Evolutionary conservation across 2,329 filamentous ascomycete species (phyloP).

Genomic region (Calcarisporium arbuscula): DNA sequence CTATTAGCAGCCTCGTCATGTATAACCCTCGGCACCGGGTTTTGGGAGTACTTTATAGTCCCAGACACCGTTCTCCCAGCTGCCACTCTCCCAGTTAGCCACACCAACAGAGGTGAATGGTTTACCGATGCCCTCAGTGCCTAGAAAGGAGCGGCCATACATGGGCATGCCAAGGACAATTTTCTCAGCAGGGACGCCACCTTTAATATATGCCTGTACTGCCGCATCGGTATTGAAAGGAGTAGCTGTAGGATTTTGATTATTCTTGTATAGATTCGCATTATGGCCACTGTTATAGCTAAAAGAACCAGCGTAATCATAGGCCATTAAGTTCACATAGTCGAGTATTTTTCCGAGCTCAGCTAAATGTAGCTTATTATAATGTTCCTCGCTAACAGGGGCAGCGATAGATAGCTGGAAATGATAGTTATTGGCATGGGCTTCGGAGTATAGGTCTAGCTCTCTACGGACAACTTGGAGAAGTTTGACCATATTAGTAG

Average conservation of each 20-base stretch:
- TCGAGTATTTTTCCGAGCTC: constrained; percentile 43
- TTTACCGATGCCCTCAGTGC: constrained; percentile 15
- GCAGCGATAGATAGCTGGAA: constrained; percentile 46
- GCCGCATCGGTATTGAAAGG: constrained; percentile 63
- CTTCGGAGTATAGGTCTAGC: constrained; percentile 38
- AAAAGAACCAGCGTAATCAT: constrained; percentile 69
- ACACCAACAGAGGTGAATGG: constrained; percentile 50
- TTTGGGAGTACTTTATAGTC: constrained; percentile 73
- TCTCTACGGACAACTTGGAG: constrained; percentile 33
- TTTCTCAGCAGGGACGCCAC: constrained; percentile 56
- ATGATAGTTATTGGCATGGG: constrained; percentile 33
- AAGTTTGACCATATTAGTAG: constrained; percentile 33
- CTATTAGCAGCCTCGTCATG: constrained; percentile 54
- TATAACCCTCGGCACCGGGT: constrained; percentile 48
- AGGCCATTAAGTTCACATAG: constrained; percentile 61
- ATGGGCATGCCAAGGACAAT: constrained; percentile 73
- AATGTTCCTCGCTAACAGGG: constrained; percentile 41
- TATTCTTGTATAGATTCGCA: constrained; percentile 59
- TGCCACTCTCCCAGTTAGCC: constrained; percentile 65
- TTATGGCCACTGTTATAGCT: constrained; percentile 56
- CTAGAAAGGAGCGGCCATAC: constrained; percentile 66
- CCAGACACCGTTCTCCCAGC: constrained; percentile 71
- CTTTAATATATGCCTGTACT: constrained; percentile 55
- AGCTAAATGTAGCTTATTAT: constrained; percentile 38
- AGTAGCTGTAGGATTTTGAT: constrained; percentile 48